These are phyloP conservation scores for Lyophyllum atratum DNA, from an alignment of 768 basidiomycete genomes.

Conservation along the genomic window DNA sequence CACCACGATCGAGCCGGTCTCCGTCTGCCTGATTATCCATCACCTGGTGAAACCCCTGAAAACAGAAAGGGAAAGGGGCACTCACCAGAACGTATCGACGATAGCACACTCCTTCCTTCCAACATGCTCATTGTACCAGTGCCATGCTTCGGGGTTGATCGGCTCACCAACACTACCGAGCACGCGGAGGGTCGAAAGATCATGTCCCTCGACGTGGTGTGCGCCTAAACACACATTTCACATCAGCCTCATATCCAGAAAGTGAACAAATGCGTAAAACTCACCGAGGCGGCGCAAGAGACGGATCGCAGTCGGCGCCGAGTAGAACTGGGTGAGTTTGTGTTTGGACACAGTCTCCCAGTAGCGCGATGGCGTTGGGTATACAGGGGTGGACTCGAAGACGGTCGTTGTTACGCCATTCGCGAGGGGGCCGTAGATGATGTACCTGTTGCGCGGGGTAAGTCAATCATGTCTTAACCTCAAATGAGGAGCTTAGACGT, in stretches of 20 bases:
- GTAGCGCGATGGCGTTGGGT: constrained; percentile 94
- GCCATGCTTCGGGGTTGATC: constrained; percentile 99
- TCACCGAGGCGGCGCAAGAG: constrained; percentile 65
- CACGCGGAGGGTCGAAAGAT: constrained; percentile 81
- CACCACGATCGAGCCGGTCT: constrained; percentile 94
- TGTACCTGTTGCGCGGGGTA: constrained; percentile 53
- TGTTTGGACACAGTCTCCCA: constrained; percentile 95
- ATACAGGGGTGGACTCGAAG: constrained; percentile 96
- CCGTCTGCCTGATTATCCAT: constrained; percentile 67
- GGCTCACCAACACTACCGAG: constrained; percentile 96
- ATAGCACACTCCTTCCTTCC: constrained; percentile 87
- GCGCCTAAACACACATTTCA: constrained; percentile 45
- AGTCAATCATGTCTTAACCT: constrained; percentile 4
- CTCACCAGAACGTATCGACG: constrained; percentile 82
- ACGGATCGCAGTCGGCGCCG: constrained; percentile 92
- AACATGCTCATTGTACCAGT: constrained; percentile 97
- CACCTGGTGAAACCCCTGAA: not conserved
- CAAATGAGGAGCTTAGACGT: constrained; percentile 18
- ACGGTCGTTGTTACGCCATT: constrained; percentile 84
- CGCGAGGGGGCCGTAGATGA: constrained; percentile 92
- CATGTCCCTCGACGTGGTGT: constrained; percentile 81
- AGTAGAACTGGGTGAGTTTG: constrained; percentile 95
- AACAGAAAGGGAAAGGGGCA: not conserved
- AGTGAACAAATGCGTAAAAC: not conserved
- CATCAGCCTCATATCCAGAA: not conserved